Base-by-base conservation (phyloP, 2,329 filamentous ascomycete species). In the Pyrenochaeta sp. region DNA sequence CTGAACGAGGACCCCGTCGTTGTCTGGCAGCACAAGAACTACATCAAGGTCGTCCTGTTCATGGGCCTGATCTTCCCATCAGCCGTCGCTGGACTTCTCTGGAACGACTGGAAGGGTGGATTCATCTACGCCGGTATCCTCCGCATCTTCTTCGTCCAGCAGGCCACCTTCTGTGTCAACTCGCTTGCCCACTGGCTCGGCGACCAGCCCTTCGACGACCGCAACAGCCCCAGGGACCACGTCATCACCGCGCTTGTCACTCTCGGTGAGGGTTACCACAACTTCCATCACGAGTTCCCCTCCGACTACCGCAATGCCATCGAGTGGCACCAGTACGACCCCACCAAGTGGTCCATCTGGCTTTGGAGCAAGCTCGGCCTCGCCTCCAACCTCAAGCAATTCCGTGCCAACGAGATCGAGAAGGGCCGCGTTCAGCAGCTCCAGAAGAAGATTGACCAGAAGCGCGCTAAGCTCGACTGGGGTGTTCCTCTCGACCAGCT, bases 131-230 rank as follows among this genome's bases (percentile, higher is more conserved):
- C 79, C 24, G 82, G 82, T 58, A 82, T 84, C 65, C 78, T 83
- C 54, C 79, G 82, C 65, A 82, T 83, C 70, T 82, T 82, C 73
- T 80, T 83, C 71, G 80, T 84, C 56, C 81, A 84, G 71, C 82
- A 84, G 72, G 81, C 81, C 47, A 84, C 82, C 45, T 84, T 84
- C 79, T 84, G 82, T 59, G 81, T 84, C 75, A 84, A 84, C 77
- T 83, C 82, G 8, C 79, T 84, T 49, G 82, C 82, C 44, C 82
- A 84, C 71, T 84, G 81, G 81, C 79, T 84, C 55, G 82, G 82
- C 30, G 78, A 80, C 59, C 78, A 80, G 71, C 78, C 78, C 34
- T 80, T 80, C 56, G 78, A 80, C 59, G 78, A 80, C 73, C 77
- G 78, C 65, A 80, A 80, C 73, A 77, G 72, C 62, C 78, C 78